Evolutionary conservation across 2,329 filamentous ascomycete species (phyloP).

Genomic region (Clarireedia paspali): DNA sequence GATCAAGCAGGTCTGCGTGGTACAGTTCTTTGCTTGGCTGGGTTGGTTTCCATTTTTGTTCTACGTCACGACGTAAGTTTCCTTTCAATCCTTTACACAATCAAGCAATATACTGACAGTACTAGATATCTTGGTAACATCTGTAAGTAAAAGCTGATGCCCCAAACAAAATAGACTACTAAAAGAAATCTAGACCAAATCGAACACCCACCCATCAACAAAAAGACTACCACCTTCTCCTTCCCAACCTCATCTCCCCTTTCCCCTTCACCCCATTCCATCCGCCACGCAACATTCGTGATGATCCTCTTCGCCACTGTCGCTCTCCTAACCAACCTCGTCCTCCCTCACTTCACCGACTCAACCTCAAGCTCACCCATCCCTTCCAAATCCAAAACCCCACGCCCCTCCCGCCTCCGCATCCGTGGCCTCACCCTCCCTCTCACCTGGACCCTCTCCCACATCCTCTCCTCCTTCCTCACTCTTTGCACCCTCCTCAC

Average conservation of each 20-base stretch:
- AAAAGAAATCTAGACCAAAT: background rate
- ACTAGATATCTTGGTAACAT: conserved; percentile 7
- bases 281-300: conserved; percentile 6
- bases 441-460: conserved; percentile 3
- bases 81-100: background rate
- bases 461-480: conserved; percentile 1
- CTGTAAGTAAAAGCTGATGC: background rate
- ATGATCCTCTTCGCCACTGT: conserved; percentile 7
- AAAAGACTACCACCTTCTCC: background rate
- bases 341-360: conserved; percentile 1
- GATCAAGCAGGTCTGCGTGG: conserved; percentile 17
- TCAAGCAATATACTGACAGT: background rate
- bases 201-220: conserved; percentile 4
- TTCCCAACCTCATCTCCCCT: background rate
- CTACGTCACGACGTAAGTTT: conserved; percentile 26
- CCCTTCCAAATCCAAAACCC: background rate
- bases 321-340: conserved; percentile 3
- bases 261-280: conserved; percentile 2
- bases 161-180: background rate
- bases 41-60: conserved; percentile 32
- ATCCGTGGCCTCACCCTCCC: background rate
- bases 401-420: background rate
- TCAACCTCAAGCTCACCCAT: background rate
- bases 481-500: conserved; percentile 3
- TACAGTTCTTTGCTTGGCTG: conserved; percentile 29